Evolutionary conservation across 1,139 yeast genomes (phyloP), one percentile per base, ranked within the genome.

Genomic region (Sugiyamaella novakii): DNA sequence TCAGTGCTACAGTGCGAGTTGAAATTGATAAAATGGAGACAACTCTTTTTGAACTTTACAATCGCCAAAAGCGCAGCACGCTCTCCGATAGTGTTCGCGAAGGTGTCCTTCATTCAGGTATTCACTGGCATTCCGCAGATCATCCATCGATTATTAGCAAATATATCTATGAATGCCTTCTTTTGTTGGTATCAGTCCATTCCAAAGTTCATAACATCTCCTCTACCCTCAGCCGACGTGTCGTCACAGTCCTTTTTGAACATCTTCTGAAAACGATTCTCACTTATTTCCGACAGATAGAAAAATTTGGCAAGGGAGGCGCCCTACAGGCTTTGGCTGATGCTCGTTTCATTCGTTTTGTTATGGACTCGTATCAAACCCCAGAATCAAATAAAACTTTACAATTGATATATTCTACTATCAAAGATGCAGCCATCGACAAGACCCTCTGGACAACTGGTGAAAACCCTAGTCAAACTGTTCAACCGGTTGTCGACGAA

Each of bases 111-210:
- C 56, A 61, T n/a, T 60, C 71, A 3, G 67, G 70, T n/a, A 63
- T 68, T 4, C 69, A 72, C 47, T 79, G 85, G 85, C 60, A 70
- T 3, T 62, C 67, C 4, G 58, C 65, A 11, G 61, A 64, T 2
- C 58, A 68, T 17, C 78, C 80, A 7, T 61, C 62, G 11, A 48
- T 51, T 3, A 58, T 68, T 15, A 63, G 69, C 46, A 60, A 73
- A 31, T 81, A 77, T 59, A 66, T 82, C 5, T 75, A 79, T 50
- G 79, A 80, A 49, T 68, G 76, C 1, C 62, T 83, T 38, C 71
- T 80, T 61, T 64, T 75, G 31, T 61, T 84, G 21, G 80, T 82
- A 5, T 67, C 74, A 14, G 76, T 80, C 1, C 83, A 80, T 57
- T 71, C 82, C 22, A 75, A 73, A 47, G 79, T 80, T 27, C 62